Conservation (phyloP, 2,329 filamentous ascomycete species). For the Hypoxylon rubiginosum region DNA sequence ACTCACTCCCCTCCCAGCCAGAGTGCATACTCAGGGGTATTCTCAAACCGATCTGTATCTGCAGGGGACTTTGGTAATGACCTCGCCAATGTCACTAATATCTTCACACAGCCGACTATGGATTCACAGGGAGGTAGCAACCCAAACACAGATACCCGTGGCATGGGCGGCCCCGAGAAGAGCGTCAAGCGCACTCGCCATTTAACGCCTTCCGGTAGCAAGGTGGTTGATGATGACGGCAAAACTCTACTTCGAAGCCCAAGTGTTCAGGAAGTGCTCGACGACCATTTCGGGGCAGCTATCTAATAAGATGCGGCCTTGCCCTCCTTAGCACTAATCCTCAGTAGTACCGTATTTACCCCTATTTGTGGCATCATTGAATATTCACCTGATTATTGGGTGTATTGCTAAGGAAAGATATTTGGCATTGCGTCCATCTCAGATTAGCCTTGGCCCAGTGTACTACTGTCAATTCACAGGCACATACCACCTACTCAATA, state of each 20-base stretch:
- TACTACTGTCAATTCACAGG: conserved; percentile 14
- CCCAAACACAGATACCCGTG: conserved; percentile 28
- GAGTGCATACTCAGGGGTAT: conserved; percentile 49
- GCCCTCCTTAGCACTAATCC: conserved; percentile 12
- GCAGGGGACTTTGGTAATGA: conserved; percentile 51
- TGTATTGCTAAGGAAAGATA: conserved; percentile 17
- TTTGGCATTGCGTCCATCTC: conserved; percentile 4
- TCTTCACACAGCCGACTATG: conserved; percentile 40
- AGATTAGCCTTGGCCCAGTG: conserved; percentile 23
- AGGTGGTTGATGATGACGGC: conserved; percentile 63
- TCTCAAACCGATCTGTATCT: conserved; percentile 48
- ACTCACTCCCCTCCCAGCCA: conserved; percentile 51
- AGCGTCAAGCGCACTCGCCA: conserved; percentile 61
- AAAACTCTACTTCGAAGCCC: conserved; percentile 58
- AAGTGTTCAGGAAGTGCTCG: conserved; percentile 43
- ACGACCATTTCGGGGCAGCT: conserved; percentile 34
- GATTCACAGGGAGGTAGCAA: conserved; percentile 36
- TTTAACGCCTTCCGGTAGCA: conserved; percentile 62
- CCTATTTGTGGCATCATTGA: conserved; percentile 49
- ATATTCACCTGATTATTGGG: conserved; percentile 45
- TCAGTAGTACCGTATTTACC: conserved; percentile 12
- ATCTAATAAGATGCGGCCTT: conserved; percentile 31
- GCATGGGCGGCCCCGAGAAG: conserved; percentile 51
- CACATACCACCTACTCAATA: conserved; percentile 1
- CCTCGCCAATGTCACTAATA: conserved; percentile 47